Conservation (phyloP, 768 basidiomycete species). For the Rubroboletus satanas region DNA sequence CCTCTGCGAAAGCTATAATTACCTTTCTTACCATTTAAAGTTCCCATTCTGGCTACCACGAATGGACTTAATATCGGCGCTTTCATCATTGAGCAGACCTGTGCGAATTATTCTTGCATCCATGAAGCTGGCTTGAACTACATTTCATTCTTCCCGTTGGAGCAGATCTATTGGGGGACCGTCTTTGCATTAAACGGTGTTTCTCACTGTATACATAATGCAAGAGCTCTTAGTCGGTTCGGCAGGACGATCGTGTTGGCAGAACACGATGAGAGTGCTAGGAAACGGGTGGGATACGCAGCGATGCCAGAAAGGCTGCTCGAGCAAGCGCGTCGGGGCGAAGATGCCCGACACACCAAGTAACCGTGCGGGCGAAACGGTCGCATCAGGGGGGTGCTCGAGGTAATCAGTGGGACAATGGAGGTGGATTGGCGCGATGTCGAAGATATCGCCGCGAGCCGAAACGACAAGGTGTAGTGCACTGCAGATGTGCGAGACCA, state of each 20-base stretch:
- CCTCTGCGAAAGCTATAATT: neutral
- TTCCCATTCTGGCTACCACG: neutral
- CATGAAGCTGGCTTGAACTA: neutral
- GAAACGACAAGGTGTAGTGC: neutral
- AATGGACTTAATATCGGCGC: neutral
- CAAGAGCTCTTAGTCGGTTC: neutral
- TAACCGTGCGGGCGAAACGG: neutral
- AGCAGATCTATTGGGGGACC: neutral
- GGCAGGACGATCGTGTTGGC: no score
- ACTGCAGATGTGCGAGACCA: neutral
- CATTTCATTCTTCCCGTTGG: neutral
- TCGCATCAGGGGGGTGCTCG: neutral
- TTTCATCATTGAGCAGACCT: neutral
- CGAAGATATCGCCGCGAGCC: neutral
- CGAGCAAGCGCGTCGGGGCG: neutral
- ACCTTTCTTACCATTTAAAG: neutral
- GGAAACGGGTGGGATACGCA: neutral
- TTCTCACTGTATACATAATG: constrained; percentile 7
- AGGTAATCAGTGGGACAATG: neutral
- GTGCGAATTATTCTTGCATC: neutral
- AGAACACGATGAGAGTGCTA: neutral
- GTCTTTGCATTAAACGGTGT: neutral
- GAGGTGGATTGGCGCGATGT: neutral
- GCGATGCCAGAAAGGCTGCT: neutral
- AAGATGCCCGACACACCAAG: neutral